Conservation (phyloP, 768 basidiomycete species). For the Suillus hirtellus region DNA sequence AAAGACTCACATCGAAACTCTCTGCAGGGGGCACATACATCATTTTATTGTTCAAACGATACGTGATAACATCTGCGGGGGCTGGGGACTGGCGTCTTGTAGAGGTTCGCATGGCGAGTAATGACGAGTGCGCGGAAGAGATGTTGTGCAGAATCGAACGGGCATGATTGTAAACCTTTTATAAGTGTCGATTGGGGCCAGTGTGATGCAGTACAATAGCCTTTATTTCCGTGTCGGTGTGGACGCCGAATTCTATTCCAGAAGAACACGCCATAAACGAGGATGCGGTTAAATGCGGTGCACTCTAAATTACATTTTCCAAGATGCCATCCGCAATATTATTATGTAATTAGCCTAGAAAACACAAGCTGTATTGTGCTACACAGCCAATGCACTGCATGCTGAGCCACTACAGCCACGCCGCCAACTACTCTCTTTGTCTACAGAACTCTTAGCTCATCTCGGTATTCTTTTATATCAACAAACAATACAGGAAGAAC, state of each 20-base stretch:
- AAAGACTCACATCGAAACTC: constrained; percentile 42
- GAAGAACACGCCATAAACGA: too few species aligned
- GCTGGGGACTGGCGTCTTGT: constrained; percentile 24
- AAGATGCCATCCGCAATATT: too few species aligned
- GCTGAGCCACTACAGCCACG: too few species aligned
- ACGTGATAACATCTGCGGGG: constrained; percentile 48
- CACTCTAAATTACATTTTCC: too few species aligned
- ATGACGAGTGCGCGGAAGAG: not conserved
- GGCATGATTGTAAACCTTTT: not conserved
- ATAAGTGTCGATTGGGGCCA: not conserved
- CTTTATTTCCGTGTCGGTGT: not conserved
- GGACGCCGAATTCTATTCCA: too few species aligned
- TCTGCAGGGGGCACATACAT: constrained; percentile 51
- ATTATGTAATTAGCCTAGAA: too few species aligned
- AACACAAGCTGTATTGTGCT: too few species aligned
- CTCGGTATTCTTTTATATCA: not conserved
- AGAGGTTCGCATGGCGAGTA: not conserved
- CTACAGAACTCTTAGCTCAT: not conserved
- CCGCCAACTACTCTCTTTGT: not conserved
- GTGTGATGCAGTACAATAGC: not conserved
- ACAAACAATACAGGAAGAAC: constrained; percentile 1
- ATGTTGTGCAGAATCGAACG: not conserved
- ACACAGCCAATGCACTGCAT: too few species aligned
- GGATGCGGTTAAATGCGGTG: too few species aligned
- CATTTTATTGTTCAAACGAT: constrained; percentile 42